Conservation (phyloP, 2,329 filamentous ascomycete species). For the Colletotrichum eremochloae region DNA sequence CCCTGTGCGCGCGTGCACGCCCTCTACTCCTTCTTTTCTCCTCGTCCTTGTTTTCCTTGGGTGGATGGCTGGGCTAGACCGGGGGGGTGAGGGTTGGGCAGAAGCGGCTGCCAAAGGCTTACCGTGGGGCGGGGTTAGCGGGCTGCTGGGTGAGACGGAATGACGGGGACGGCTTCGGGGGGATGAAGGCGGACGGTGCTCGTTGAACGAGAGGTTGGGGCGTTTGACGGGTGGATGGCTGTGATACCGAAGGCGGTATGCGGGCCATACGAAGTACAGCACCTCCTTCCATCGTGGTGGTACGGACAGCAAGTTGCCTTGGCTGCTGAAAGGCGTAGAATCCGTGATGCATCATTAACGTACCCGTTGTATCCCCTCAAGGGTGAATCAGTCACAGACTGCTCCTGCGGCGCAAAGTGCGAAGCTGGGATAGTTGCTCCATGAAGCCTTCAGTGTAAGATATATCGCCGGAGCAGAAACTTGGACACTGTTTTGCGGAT, state of each 20-base stretch:
- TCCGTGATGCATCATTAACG: not conserved
- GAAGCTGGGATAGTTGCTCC: not conserved
- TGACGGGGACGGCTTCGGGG: not conserved
- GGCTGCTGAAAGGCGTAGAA: not conserved
- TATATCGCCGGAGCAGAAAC: not conserved
- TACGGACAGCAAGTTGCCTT: not conserved
- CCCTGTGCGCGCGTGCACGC: not conserved
- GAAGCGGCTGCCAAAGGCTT: conserved; percentile 37
- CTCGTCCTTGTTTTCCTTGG: not conserved
- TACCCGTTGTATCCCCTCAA: not conserved
- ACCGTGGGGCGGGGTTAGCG: not conserved
- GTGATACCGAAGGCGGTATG: not conserved
- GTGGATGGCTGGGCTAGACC: not conserved
- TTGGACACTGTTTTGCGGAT: not conserved
- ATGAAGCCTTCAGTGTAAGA: not conserved
- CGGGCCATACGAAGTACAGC: not conserved
- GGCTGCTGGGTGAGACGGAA: not conserved
- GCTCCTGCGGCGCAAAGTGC: not conserved
- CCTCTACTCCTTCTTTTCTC: not conserved
- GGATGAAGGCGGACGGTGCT: not conserved
- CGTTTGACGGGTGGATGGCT: not conserved
- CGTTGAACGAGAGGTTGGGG: not conserved
- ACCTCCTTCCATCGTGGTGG: not conserved
- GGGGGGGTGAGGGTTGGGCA: conserved; percentile 22
- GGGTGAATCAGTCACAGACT: not conserved